A percentile compares a stretch with the other conserved stretches of the same genome.
Evolutionary conservation across 257 asterid genomes (phyloP).

Genomic region (Solanum arcanum): DNA sequence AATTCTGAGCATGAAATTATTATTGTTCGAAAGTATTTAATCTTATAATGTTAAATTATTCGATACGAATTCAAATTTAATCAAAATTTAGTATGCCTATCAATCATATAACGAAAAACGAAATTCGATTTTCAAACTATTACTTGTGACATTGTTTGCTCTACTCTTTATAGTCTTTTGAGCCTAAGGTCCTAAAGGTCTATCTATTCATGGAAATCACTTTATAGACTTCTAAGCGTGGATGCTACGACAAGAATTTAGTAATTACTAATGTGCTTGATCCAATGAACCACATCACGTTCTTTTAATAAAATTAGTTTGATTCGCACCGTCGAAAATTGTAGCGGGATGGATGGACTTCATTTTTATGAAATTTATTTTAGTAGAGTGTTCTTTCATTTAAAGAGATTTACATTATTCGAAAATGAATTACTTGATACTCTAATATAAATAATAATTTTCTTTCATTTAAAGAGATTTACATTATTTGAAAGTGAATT

Average conservation of each 20-base stretch:
- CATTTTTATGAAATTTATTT: background rate
- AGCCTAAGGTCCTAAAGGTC: background rate
- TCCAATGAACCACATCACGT: background rate
- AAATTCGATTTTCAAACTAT: background rate
- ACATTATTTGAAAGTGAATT: background rate
- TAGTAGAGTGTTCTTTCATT: too few species aligned
- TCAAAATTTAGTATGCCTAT: background rate
- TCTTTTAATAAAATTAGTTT: background rate
- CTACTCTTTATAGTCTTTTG: background rate
- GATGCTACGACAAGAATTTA: background rate
- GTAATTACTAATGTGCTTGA: background rate
- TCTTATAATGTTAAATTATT: background rate
- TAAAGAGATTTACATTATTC: background rate
- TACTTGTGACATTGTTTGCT: background rate
- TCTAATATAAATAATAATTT: background rate
- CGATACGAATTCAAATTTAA: background rate
- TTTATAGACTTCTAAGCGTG: background rate
- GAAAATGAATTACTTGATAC: background rate
- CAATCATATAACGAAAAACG: background rate
- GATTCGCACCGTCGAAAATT: background rate
- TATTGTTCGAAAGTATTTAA: background rate
- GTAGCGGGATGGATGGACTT: background rate
- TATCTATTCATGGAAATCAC: background rate
- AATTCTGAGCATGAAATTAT: background rate
- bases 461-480: background rate